Evolutionary conservation across 1,139 yeast species (phyloP).

Genomic region (Meyerozyma guilliermondii): DNA sequence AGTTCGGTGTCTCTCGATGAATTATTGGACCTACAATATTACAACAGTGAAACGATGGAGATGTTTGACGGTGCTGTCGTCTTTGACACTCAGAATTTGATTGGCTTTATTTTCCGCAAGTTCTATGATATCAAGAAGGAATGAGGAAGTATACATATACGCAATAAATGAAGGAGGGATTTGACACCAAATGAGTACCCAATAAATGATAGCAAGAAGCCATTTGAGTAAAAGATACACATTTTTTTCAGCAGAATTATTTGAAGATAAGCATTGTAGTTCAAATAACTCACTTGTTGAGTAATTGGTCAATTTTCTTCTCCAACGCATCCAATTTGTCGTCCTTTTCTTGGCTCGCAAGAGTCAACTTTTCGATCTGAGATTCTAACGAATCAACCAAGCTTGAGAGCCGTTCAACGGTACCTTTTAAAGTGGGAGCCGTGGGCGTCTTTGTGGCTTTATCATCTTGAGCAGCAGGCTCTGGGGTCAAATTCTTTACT

Average conservation of each 20-base stretch:
- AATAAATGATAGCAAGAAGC: no score
- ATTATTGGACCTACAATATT: constrained; percentile 63
- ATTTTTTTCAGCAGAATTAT: neutral
- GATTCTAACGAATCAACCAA: constrained; percentile 54
- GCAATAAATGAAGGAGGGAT: neutral
- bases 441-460: neutral
- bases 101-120: constrained; percentile 65
- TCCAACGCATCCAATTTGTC: constrained; percentile 46
- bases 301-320: constrained; percentile 35
- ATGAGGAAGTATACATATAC: neutral
- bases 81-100: constrained; percentile 61
- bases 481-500: neutral
- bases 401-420: constrained; percentile 59
- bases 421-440: constrained; percentile 61
- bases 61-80: constrained; percentile 63
- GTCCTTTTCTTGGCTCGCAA: constrained; percentile 58
- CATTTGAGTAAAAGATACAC: no score
- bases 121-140: constrained; percentile 49
- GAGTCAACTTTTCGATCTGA: constrained; percentile 47
- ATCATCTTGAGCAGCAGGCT: neutral
- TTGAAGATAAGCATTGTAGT: neutral
- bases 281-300: constrained; percentile 17
- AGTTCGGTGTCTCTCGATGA: constrained; percentile 59
- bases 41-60: constrained; percentile 43
- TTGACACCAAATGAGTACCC: neutral